Base-by-base conservation (phyloP, 768 basidiomycete species). In the Coprinopsis sp. region DNA sequence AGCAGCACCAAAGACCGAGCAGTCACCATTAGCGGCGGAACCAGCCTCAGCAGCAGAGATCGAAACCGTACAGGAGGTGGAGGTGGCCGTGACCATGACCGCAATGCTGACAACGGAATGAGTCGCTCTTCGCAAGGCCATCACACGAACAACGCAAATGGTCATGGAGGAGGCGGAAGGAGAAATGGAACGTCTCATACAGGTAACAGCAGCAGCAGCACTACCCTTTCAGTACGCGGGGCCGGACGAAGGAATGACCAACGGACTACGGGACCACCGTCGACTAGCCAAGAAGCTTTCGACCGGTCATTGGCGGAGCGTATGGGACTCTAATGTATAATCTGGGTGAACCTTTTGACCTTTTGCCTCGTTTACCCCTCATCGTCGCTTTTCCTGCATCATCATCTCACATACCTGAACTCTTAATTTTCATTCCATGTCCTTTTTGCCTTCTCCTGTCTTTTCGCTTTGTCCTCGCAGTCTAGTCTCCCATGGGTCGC, bases 231-330 rank as follows among this genome's bases (percentile, higher is more conserved):
- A 24, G 48, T 41, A 27, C 11, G 41, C 22, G 42, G 43, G 22
- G 46, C 46, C 6, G 53, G 58, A 62, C n/a, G n/a, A n/a, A 71
- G 60, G 57, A 54, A 54, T 28, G 18, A 49, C 49, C 39, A 59
- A 50, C 44, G 51, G 34, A 18, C 8, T 6, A 10, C 7, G 34
- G 7, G 19, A 39, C 16, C 69, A 59, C 44, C 62, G 52, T 44
- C 62, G 48, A 65, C 64, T 48, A 63, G 59, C 51, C 49, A 62
- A 49, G 66, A 66, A 52, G 64, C 69, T 52, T 70, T 70, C 31
- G 83, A 86, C 72, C 87, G 87, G 78, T 87, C 88, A 72, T 81
- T 91, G 72, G 84, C 82, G 64, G 86, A 90, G 66, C 71, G 88
- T 59, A 77, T 91, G 82, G 88, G 88, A 64, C 73, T 88, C 33